Base-by-base conservation (phyloP, 2,329 filamentous ascomycete species). In the Dryadomyces quercivorus region DNA sequence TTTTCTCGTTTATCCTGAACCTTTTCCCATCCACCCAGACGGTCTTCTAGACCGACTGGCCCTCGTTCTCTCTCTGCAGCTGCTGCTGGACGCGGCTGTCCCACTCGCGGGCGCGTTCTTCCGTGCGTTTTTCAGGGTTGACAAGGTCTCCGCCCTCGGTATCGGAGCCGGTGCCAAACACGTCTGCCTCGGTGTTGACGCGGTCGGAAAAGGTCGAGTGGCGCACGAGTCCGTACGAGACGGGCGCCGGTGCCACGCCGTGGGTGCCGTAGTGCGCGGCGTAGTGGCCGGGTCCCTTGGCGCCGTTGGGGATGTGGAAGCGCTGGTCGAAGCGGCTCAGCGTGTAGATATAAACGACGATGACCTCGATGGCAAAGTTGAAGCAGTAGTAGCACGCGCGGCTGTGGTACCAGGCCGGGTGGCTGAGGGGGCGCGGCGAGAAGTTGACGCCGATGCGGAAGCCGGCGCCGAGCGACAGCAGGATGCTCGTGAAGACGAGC, bases 361-460 rank as follows among this genome's bases (percentile, higher is more conserved):
- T 64, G 44, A 91, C 70, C 68, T 95, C 90, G 42, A 91, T 73
- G 16, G 71, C 72, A 64, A 87, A 94, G 69, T 88, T 86, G 72
- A 93, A 87, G 63, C 82, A 70, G 70, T 93, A 95, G 72, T 89
- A 95, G 62, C 78, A 81, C 1, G 82, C 78, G 65, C 84, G 86
- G 63, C 72, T 72, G 62, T 88, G 78, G 65, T 84, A 92, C 77
- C 83, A 86, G 5, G 82, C 83, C 2, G 86, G 81, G 55, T 80
- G 45, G 12, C 47, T 70, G 55, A 63, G 61, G 3, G 73, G 79
- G 31, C 75, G 76, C 0, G 72, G 63, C 54, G 72, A 72, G 67
- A 76, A 88, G 31, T 64, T 70, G 1, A 77, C 78, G 16, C 76
- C 85, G 34, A 79, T 73, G 40, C 88, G 78, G 70, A 88, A 91